These are phyloP conservation scores for Ocimum tenuiflorum DNA, from an alignment of 257 asterid genomes.

Conservation along the genomic window DNA sequence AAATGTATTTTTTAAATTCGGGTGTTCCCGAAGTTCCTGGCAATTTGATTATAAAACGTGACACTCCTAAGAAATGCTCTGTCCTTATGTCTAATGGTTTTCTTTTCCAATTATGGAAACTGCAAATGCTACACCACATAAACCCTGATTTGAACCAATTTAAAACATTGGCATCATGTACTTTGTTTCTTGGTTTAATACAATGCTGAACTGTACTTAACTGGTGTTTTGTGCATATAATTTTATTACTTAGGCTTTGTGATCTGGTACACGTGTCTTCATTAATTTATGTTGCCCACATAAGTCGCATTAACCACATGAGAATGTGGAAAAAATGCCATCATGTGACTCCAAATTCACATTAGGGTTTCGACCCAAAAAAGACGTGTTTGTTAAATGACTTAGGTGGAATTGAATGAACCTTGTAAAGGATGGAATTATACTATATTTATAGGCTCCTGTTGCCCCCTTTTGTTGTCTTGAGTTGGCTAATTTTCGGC, in stretches of 20 bases:
- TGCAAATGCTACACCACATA: no score
- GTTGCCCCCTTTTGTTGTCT: slow-evolving; percentile 1
- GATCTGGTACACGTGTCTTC: slow-evolving; percentile 25
- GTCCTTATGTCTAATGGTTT: not conserved
- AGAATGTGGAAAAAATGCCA: no score
- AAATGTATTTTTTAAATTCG: not conserved
- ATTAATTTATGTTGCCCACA: not conserved
- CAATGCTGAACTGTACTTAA: slow-evolving; percentile 28
- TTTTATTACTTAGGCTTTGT: not conserved
- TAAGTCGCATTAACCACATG: no score
- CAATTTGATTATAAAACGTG: slow-evolving; percentile 6
- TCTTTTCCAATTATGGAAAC: no score
- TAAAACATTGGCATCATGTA: not conserved
- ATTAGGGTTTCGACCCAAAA: slow-evolving; percentile 24
- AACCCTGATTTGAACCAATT: no score
- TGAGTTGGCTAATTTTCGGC: not conserved
- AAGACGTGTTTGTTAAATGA: not conserved
- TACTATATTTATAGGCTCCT: not conserved
- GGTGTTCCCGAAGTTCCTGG: slow-evolving; percentile 15
- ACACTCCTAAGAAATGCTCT: slow-evolving; percentile 21
- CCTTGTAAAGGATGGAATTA: not conserved
- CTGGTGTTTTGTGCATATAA: slow-evolving; percentile 14
- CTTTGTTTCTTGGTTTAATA: slow-evolving; percentile 23
- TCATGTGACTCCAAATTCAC: not conserved
- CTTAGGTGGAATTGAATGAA: not conserved